Evolutionary conservation across 768 basidiomycete genomes (phyloP).

Genomic region (Phaffia australis): DNA sequence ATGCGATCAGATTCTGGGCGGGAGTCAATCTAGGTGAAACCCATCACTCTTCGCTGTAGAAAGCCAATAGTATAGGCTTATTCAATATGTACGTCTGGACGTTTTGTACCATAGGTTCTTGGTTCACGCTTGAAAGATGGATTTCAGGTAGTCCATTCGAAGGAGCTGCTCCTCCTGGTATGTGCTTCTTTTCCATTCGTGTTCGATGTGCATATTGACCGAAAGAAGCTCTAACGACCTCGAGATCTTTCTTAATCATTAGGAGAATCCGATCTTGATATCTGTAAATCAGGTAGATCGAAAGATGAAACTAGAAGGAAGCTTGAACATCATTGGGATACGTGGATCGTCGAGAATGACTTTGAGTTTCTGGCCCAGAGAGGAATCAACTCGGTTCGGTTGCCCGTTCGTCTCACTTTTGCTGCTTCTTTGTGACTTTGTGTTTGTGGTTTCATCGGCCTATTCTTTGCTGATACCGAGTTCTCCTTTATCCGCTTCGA

Average conservation of each 20-base stretch:
- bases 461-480: not conserved
- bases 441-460: not conserved
- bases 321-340: slow-evolving; percentile 64
- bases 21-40: too few species aligned
- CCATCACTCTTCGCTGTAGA: too few species aligned
- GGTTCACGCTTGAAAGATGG: slow-evolving; percentile 74
- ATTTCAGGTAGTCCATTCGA: slow-evolving; percentile 53
- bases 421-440: slow-evolving; percentile 28
- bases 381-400: slow-evolving; percentile 53
- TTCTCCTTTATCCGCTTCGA: not conserved
- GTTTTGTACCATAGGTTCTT: slow-evolving; percentile 47
- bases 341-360: slow-evolving; percentile 72
- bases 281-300: not conserved
- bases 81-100: not conserved
- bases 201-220: slow-evolving; percentile 44
- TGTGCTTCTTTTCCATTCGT: slow-evolving; percentile 47
- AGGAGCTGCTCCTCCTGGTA: slow-evolving; percentile 43
- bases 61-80: not conserved
- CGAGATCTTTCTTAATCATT: too few species aligned
- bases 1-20: too few species aligned
- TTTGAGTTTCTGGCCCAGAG: slow-evolving; percentile 52
- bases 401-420: slow-evolving; percentile 44
- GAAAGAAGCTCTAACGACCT: slow-evolving; percentile 42
- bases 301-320: slow-evolving; percentile 29
- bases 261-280: not conserved